These are phyloP conservation scores for Ceriops zippeliana DNA, from an alignment of 345 rosid species.

Conservation along the genomic window DNA sequence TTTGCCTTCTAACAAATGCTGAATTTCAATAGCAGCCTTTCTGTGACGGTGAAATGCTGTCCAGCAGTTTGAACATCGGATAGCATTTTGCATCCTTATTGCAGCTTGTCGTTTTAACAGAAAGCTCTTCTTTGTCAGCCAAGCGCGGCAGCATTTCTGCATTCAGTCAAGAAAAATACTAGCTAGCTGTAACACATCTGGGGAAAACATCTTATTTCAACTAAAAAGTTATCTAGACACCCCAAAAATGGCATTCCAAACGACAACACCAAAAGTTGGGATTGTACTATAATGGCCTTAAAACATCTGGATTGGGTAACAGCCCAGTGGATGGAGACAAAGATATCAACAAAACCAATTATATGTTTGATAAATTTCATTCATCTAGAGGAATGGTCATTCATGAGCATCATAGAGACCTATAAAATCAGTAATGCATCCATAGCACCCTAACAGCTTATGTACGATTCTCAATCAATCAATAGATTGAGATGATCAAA, in stretches of 20 bases:
- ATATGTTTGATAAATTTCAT: too few relatives aligned
- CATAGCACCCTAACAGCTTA: neutral
- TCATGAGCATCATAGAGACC: too few relatives aligned
- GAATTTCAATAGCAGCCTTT: slow-evolving; percentile 57
- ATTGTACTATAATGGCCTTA: neutral
- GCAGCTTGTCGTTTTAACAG: slow-evolving; percentile 43
- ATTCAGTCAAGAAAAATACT: slow-evolving; percentile 14
- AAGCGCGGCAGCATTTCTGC: slow-evolving; percentile 59
- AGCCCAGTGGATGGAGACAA: too few relatives aligned
- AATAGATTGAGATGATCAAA: neutral
- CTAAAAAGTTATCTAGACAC: neutral
- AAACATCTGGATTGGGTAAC: too few relatives aligned
- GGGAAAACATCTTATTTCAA: neutral
- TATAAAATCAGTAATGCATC: neutral
- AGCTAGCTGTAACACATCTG: neutral
- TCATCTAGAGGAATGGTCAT: too few relatives aligned
- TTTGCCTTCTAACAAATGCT: slow-evolving; percentile 53
- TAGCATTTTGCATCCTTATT: slow-evolving; percentile 51
- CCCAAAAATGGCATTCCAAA: neutral
- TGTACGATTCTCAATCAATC: neutral
- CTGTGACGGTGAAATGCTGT: slow-evolving; percentile 33
- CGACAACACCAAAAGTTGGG: neutral
- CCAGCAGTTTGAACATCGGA: slow-evolving; percentile 37
- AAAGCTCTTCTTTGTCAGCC: slow-evolving; percentile 54
- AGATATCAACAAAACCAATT: too few relatives aligned